Evolutionary conservation across 23 red algal genomes (phyloP), one percentile per base, ranked within the genome.

Genomic region (Gracilaria caudata): DNA sequence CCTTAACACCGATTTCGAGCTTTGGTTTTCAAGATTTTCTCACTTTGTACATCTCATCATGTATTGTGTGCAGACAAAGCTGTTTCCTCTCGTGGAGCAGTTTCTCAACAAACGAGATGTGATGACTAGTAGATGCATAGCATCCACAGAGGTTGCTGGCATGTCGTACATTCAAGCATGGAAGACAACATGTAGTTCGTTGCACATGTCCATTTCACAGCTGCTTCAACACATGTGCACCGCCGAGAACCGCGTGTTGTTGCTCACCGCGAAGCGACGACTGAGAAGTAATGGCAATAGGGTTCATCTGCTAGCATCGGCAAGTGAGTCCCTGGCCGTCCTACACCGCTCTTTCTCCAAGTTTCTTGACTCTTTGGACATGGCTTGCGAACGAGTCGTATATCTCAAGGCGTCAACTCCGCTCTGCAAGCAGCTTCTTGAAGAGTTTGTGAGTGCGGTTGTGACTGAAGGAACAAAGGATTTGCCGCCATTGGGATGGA

Each of bases 221-320:
- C 13, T 65, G 32, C 55, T 25, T 13, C 57, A 83, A 7, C 25
- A 47, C 26, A 13, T 83, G 51, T 45, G 58, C 59, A 68, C 79
- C 14, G 79, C 63, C 14, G 79, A 83, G 28, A 83, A 83, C 63
- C 79, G 79, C 28, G 79, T 83, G 35, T 16, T 83, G 79, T 19
- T 83, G 56, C 59, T 83, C 16, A 63, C 57, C 29, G 57, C 57
- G 14, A 41, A 45, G 36, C 37, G 70, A 24, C 37, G 70, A 24
- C 37, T 75, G 37, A 7, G 70, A 23, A 47, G 70, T 33, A 47
- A 47, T 7, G 70, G 70, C 39, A 47, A 47, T 19, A 38, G 70
- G 26, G 43, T 19, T 14, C 70, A 47, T 41, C 43, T 75, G 6
- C 70, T 75, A 4, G 70, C 70, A 3, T 45, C 70, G 11, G 70